phyloP scores from a whole-genome alignment of 768 basidiomycete genomes.

The Naganishia kalamii region DNA sequence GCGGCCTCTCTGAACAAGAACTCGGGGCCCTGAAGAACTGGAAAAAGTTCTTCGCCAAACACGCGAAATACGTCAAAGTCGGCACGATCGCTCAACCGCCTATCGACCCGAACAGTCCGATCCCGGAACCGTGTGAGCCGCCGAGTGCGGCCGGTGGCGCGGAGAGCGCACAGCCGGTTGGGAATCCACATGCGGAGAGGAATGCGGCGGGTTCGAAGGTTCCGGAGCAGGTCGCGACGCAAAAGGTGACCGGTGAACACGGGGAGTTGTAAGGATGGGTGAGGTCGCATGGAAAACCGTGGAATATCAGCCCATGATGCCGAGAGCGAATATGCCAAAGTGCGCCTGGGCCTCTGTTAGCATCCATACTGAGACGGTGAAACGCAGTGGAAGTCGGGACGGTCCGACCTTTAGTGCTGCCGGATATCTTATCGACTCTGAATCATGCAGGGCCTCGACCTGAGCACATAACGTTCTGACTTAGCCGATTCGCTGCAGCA shows the following conservation, averaged over 20 bases:
- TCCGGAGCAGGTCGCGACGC: neutral
- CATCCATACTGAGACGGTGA: too few relatives aligned
- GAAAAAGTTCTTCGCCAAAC: constrained; percentile 80
- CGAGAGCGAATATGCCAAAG: too few relatives aligned
- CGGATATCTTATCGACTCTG: too few relatives aligned
- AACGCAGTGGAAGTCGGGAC: too few relatives aligned
- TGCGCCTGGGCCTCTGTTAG: too few relatives aligned
- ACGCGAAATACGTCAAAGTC: constrained; percentile 70
- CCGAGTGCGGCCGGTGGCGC: constrained; percentile 7
- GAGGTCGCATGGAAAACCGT: too few relatives aligned
- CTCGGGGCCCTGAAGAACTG: constrained; percentile 67
- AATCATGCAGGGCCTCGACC: too few relatives aligned
- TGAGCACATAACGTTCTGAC: too few relatives aligned
- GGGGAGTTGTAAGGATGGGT: constrained; percentile 1
- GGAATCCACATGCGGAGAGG: neutral
- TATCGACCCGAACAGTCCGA: constrained; percentile 40
- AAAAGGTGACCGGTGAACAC: neutral
- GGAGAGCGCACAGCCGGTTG: neutral
- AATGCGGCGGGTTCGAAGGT: neutral
- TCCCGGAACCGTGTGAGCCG: constrained; percentile 38
- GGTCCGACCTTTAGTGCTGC: too few relatives aligned
- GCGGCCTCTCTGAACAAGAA: constrained; percentile 69
- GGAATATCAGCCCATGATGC: too few relatives aligned
- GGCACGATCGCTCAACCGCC: constrained; percentile 56
- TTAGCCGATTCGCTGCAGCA: too few relatives aligned